Conservation (phyloP, 2,329 filamentous ascomycete species). For the Phialophora tarda region DNA sequence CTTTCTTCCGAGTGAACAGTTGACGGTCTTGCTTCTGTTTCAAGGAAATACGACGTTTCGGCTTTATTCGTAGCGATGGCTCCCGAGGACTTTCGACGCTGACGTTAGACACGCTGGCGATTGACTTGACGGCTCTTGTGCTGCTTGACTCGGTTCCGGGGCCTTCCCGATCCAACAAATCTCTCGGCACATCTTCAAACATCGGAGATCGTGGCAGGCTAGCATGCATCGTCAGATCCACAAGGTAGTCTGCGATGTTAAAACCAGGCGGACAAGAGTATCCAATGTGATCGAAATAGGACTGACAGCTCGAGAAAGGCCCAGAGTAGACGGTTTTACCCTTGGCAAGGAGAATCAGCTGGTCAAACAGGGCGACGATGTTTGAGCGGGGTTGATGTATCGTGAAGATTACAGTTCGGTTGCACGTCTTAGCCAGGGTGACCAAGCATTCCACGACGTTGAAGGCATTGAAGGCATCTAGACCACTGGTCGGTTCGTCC, state of each 20-base stretch:
- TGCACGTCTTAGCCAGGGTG: constrained; percentile 92
- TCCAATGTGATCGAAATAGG: constrained; percentile 89
- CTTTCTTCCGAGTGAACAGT: constrained; percentile 81
- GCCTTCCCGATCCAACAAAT: constrained; percentile 62
- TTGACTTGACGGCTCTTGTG: constrained; percentile 85
- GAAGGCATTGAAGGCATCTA: constrained; percentile 97
- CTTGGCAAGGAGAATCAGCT: constrained; percentile 86
- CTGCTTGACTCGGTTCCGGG: constrained; percentile 81
- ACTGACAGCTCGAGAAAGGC: constrained; percentile 83
- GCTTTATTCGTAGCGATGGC: constrained; percentile 68
- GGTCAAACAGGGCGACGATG: constrained; percentile 95
- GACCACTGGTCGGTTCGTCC: constrained; percentile 93
- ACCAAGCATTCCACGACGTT: constrained; percentile 97
- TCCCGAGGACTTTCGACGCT: constrained; percentile 72
- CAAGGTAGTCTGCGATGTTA: constrained; percentile 97
- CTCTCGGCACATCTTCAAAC: constrained; percentile 63
- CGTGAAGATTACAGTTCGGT: constrained; percentile 95
- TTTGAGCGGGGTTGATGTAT: constrained; percentile 98
- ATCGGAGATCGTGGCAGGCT: constrained; percentile 62
- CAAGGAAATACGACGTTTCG: constrained; percentile 77
- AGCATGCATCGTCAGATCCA: constrained; percentile 97
- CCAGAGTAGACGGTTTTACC: constrained; percentile 93
- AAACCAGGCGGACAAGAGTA: constrained; percentile 95
- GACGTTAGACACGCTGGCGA: constrained; percentile 78
- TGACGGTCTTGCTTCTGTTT: constrained; percentile 86